A percentile compares a stretch with the other conserved stretches of the same genome.
Conservation (phyloP, 164 flowering plant species). For the Akebia trifoliata region DNA sequence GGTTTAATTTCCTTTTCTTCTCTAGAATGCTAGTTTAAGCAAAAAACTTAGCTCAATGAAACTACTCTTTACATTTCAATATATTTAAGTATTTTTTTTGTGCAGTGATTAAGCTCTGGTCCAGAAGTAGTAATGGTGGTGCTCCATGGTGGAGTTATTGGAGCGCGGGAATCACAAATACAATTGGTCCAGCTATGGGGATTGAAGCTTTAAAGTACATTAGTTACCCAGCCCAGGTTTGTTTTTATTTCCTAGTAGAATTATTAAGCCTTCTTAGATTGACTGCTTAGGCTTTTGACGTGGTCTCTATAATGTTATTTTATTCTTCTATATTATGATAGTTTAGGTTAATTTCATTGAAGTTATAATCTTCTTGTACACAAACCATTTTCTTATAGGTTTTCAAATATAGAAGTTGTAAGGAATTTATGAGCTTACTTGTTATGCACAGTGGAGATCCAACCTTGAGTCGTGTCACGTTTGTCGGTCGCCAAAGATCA, state of each 20-base stretch:
- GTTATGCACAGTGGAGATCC: too few relatives aligned
- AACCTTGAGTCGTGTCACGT: too few relatives aligned
- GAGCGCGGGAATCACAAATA: constrained; percentile 96
- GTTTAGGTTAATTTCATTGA: too few relatives aligned
- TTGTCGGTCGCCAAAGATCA: too few relatives aligned
- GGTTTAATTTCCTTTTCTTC: background rate
- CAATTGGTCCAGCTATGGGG: constrained; percentile 99
- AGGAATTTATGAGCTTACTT: too few relatives aligned
- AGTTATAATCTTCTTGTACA: too few relatives aligned
- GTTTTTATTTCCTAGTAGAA: constrained; percentile 6
- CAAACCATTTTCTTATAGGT: too few relatives aligned
- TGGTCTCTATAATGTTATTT: too few relatives aligned
- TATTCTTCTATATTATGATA: too few relatives aligned
- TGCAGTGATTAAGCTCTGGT: constrained; percentile 86
- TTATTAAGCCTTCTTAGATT: background rate
- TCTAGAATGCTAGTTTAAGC: background rate
- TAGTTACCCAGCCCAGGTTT: constrained; percentile 96
- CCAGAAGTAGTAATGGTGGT: constrained; percentile 56
- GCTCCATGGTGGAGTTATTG: constrained; percentile 98
- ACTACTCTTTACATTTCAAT: background rate
- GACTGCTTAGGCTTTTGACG: too few relatives aligned
- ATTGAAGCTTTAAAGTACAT: constrained; percentile 96
- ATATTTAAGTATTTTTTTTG: constrained; percentile 1
- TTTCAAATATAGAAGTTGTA: too few relatives aligned
- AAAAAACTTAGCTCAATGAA: background rate